These are phyloP conservation scores for Xylona heveae DNA, from an alignment of 495 filamentous ascomycete species.

Conservation along the genomic window DNA sequence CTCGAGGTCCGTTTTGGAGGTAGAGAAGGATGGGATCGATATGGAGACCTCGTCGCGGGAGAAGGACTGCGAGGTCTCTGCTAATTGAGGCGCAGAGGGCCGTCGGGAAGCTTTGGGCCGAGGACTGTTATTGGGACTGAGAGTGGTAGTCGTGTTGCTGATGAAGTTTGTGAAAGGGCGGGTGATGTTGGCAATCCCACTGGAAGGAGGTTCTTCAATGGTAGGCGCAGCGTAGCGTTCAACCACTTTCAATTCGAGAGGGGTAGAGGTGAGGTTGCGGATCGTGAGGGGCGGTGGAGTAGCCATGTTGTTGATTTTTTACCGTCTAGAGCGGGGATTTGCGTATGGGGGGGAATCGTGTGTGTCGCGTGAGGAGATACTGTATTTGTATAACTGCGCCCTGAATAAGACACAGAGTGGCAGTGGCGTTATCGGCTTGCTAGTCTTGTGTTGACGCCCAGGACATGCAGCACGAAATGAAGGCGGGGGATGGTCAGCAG, in stretches of 20 bases:
- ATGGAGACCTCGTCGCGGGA: slow-evolving; percentile 30
- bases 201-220: slow-evolving; percentile 15
- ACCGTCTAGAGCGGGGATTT: too few species aligned
- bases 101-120: slow-evolving; percentile 16
- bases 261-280: slow-evolving; percentile 65
- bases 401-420: too few species aligned
- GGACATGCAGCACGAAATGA: too few species aligned
- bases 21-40: slow-evolving; percentile 33
- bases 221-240: slow-evolving; percentile 41
- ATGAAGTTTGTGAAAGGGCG: slow-evolving; percentile 30
- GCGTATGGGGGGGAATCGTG: too few species aligned
- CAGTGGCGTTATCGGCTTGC: too few species aligned
- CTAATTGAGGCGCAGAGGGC: slow-evolving; percentile 19
- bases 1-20: slow-evolving; percentile 31
- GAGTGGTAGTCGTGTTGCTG: slow-evolving; percentile 20
- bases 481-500: too few species aligned
- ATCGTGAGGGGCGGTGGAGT: slow-evolving; percentile 37
- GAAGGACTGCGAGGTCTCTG: slow-evolving; percentile 30
- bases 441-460: too few species aligned
- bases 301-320: too few species aligned
- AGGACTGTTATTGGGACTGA: slow-evolving; percentile 17
- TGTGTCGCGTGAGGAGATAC: too few species aligned
- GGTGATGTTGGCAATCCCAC: slow-evolving; percentile 21
- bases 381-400: too few species aligned
- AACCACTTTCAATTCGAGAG: slow-evolving; percentile 49